Base-by-base conservation (phyloP, 78 protist species). In the Dictyostelium citrinum region DNA sequence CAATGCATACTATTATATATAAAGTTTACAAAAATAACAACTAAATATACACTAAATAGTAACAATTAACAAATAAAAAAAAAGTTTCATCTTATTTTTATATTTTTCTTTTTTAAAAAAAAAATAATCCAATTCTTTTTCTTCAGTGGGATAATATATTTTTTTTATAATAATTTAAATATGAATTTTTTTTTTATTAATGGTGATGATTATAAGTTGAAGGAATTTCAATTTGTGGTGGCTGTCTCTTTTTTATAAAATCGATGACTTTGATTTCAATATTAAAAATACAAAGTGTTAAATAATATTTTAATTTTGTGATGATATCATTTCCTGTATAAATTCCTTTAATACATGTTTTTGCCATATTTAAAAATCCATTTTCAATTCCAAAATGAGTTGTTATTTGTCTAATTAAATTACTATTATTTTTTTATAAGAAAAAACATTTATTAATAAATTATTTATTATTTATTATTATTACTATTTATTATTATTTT, bases 311-410 rank as follows among this genome's bases (percentile, higher is more conserved):
- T 20, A 83, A 31, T 29, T 24, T 71, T 3, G 86, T 61, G 1
- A 78, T 7, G 0, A 88, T 61, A 78, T 45, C 55, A 68, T 88
- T 78, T 16, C 67, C 60, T 11, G 29, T 33, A 35, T 88, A 78
- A 58, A 88, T 88, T 35, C 93, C 92, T 35, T 78, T 88, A 2
- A 88, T 88, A 33, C 93, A 88, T 39, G 93, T 60, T 49, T 78
- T 88, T 5, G 93, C 93, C 93, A 88, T 88, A 10, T 60, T 64
- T 29, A 88, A 27, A 33, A 79, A 88, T 67, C 93, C 93, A 88
- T 88, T 88, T 49, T 88, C 93, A 46, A 88, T 88, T 12, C 82
- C 83, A 58, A 88, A 88, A 24, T 88, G 93, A n/a, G 80, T 88
- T 27, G 93, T 88, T 14, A 88, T 78, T 41, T 88, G 93, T 88